These are phyloP conservation scores for Zhuliangozyma parablackwelliae DNA, from an alignment of 1,139 yeast genomes.

Conservation along the genomic window DNA sequence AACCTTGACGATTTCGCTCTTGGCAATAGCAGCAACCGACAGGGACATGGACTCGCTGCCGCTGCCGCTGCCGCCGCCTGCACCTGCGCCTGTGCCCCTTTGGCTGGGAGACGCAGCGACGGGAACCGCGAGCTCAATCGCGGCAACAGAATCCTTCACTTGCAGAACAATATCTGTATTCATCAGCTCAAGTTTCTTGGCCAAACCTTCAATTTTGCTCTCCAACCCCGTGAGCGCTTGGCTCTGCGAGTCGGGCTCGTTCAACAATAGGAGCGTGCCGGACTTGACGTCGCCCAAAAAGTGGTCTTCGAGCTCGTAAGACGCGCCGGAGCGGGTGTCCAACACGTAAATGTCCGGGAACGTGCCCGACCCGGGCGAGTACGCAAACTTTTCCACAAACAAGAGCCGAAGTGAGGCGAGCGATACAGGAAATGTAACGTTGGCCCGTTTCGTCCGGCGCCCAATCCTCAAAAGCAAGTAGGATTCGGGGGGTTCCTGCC, in stretches of 20 bases:
- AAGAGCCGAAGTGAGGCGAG: constrained; percentile 65
- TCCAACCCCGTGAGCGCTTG: constrained; percentile 14
- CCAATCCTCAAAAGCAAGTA: constrained; percentile 34
- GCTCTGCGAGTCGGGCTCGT: constrained; percentile 29
- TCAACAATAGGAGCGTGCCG: constrained; percentile 59
- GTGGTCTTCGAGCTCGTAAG: constrained; percentile 69
- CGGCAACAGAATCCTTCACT: constrained; percentile 19
- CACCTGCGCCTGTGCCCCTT: too few species aligned
- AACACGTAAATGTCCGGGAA: constrained; percentile 82
- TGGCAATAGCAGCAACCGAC: neutral
- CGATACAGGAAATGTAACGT: constrained; percentile 46
- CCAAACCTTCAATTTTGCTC: constrained; percentile 25
- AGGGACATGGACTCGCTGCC: neutral
- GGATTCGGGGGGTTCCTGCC: neutral
- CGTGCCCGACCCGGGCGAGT: constrained; percentile 63
- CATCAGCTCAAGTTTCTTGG: constrained; percentile 24
- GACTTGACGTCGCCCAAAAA: constrained; percentile 52
- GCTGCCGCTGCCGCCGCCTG: neutral
- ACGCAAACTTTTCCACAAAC: constrained; percentile 85
- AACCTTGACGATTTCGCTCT: constrained; percentile 18
- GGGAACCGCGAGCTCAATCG: constrained; percentile 19
- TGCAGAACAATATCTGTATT: constrained; percentile 19
- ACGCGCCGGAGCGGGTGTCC: constrained; percentile 55
- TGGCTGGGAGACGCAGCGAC: constrained; percentile 1
- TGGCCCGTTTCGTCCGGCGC: constrained; percentile 15